Evolutionary conservation across 306 rosid species (phyloP), one percentile per base, ranked within the genome.

Genomic region (Castanopsis chinensis): DNA sequence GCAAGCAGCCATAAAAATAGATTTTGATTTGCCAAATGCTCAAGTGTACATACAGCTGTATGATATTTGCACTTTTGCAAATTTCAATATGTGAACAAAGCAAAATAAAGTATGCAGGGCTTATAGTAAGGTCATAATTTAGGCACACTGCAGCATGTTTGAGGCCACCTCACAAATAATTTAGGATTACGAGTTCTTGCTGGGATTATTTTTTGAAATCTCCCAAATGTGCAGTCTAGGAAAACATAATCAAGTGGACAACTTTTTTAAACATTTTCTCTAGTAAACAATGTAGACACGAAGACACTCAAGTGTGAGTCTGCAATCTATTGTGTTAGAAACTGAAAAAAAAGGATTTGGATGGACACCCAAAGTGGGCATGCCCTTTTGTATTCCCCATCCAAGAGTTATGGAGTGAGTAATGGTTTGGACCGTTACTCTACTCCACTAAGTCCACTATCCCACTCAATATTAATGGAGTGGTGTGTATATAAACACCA

Each of bases 281-380:
- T 2, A 94, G 94, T 54, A 93, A 81, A 64, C 72, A 83, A 35
- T 75, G 87, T 52, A 93, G 79, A 83, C 94, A 93, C 79, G 90
- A 55, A 91, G 79, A 84, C 94, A 93, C 79, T 91, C 94, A 10
- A 82, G 87, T 5, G 86, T 87, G 20, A 93, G 93, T 79, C 94
- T 88, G 88, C 94, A 93, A 85, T 91, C 98, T 63, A 94, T 97
- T n/a, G n/a, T n/a, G n/a, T n/a, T n/a, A n/a, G n/a, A n/a, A n/a
- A n/a, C n/a, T n/a, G n/a, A n/a, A n/a, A n/a, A n/a, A n/a, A n/a
- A n/a, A n/a, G n/a, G n/a, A n/a, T n/a, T n/a, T n/a, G n/a, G n/a
- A n/a, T n/a, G n/a, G n/a, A n/a, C n/a, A n/a, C n/a, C n/a, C n/a
- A n/a, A n/a, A n/a, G n/a, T n/a, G n/a, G n/a, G n/a, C n/a, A n/a